Conservation (phyloP, 2,329 filamentous ascomycete genomes). For the Cladosporium velox region DNA sequence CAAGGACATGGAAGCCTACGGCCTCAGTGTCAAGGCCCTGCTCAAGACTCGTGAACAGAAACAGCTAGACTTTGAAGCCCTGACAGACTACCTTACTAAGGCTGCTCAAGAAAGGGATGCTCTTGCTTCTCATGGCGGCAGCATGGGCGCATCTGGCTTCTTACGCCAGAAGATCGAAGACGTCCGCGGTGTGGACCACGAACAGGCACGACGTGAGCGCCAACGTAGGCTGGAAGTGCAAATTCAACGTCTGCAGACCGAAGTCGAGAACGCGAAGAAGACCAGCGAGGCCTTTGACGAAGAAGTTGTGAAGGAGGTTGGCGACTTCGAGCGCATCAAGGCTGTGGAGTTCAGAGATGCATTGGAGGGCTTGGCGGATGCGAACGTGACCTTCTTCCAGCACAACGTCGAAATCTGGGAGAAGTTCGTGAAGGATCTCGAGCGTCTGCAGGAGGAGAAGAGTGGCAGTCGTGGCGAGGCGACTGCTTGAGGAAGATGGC, state of each 20-base stretch:
- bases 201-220: constrained; percentile 82
- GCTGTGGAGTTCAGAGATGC: constrained; percentile 87
- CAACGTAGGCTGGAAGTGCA: constrained; percentile 87
- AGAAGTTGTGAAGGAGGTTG: constrained; percentile 89
- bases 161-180: constrained; percentile 94
- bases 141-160: constrained; percentile 77
- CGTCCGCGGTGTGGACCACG: constrained; percentile 93
- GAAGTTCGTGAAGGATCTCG: constrained; percentile 81
- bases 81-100: constrained; percentile 94
- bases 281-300: constrained; percentile 93
- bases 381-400: constrained; percentile 84
- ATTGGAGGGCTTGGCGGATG: constrained; percentile 77
- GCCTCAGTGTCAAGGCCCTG: constrained; percentile 78
- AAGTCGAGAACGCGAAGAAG: constrained; percentile 84
- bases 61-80: constrained; percentile 93
- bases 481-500: not conserved
- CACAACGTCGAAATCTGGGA: constrained; percentile 83
- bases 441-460: constrained; percentile 54
- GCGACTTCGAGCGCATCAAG: constrained; percentile 96
- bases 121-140: constrained; percentile 60
- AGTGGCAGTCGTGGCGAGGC: constrained; percentile 18
- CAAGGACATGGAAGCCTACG: constrained; percentile 94
- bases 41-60: constrained; percentile 95
- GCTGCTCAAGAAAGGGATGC: constrained; percentile 83
- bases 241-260: constrained; percentile 85